phyloP scores from a whole-genome alignment of 2,329 filamentous ascomycete species.

The Albifimbria verrucaria region DNA sequence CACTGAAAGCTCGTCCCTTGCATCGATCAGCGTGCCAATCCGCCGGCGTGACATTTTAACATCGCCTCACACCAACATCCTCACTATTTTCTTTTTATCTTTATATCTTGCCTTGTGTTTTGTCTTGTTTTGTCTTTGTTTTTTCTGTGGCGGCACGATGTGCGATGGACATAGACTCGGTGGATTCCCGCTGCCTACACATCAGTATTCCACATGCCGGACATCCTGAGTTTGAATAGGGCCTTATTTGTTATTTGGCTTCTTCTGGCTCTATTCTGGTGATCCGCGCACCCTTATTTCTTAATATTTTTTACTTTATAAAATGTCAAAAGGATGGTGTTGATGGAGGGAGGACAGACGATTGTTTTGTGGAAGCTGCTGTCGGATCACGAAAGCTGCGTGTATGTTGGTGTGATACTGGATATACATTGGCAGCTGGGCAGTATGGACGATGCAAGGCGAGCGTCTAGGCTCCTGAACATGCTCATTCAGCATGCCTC shows the following conservation, averaged over 20 bases:
- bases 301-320: conserved; percentile 14
- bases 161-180: conserved; percentile 1
- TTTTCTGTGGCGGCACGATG: not conserved
- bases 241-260: conserved; percentile 15
- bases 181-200: conserved; percentile 4
- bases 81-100: not conserved
- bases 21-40: conserved; percentile 4
- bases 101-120: not conserved
- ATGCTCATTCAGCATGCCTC: not conserved
- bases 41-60: conserved; percentile 11
- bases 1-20: conserved; percentile 4
- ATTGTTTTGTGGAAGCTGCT: no score
- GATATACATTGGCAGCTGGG: no score
- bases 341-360: no score
- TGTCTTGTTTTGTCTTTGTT: not conserved
- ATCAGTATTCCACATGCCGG: conserved; percentile 14
- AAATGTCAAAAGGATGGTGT: not conserved
- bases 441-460: not conserved
- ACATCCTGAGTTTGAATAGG: conserved; percentile 19
- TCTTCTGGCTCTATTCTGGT: conserved; percentile 24
- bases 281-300: conserved; percentile 20
- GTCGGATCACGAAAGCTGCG: no score
- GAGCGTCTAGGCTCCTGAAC: not conserved
- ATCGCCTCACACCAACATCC: conserved; percentile 9
- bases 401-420: no score